A percentile compares a stretch with the other conserved stretches of the same genome.
phyloP scores from a whole-genome alignment of 768 basidiomycete genomes.

The Trametes punicea region DNA sequence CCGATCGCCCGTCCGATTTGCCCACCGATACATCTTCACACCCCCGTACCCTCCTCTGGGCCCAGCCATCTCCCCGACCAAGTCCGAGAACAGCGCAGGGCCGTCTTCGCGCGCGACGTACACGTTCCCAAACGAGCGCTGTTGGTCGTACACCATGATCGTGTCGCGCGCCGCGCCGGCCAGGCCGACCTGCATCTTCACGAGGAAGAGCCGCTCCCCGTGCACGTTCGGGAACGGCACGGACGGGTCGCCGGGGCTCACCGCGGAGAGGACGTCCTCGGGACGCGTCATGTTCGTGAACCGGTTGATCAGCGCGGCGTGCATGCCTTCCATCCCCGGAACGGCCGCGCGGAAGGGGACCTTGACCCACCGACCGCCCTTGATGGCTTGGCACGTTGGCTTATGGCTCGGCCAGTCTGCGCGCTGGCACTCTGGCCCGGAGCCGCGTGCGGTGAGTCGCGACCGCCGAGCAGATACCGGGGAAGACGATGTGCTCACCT shows the following conservation, averaged over 20 bases:
- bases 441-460: neutral
- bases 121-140: conserved; percentile 35
- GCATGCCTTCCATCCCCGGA: conserved; percentile 11
- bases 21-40: conserved; percentile 31
- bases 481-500: conserved; percentile 23
- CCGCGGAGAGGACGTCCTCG: conserved; percentile 21
- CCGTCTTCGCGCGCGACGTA: conserved; percentile 28
- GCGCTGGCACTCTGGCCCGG: conserved; percentile 35
- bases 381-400: conserved; percentile 34
- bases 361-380: conserved; percentile 38
- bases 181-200: conserved; percentile 36
- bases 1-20: conserved; percentile 24
- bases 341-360: conserved; percentile 22
- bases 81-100: conserved; percentile 18
- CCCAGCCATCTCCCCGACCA: conserved; percentile 19
- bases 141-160: conserved; percentile 39
- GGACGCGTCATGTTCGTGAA: conserved; percentile 18
- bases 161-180: neutral
- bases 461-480: too few species aligned
- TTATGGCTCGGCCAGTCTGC: conserved; percentile 42
- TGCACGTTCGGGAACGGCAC: conserved; percentile 32
- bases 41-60: conserved; percentile 19
- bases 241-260: neutral
- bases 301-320: conserved; percentile 17
- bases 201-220: conserved; percentile 35